Conservation (phyloP, 1,139 yeast genomes). For the Nematodospora anomalae region DNA sequence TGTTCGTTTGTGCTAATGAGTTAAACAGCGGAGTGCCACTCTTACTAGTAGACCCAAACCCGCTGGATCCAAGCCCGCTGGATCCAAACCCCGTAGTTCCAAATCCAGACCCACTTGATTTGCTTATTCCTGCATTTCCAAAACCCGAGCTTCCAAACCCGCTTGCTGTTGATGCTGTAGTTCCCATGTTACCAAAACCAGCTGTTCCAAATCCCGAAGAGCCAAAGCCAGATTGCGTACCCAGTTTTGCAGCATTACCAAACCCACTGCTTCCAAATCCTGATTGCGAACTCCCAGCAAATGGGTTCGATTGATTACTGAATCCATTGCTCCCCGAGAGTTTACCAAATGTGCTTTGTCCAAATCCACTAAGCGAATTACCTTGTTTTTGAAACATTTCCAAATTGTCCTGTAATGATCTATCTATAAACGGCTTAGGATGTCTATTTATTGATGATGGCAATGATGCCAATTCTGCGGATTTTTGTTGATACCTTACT, state of each 20-base stretch:
- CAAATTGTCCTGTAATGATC: slow-evolving; percentile 28
- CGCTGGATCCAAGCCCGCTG: slow-evolving; percentile 8
- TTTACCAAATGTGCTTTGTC: slow-evolving; percentile 7
- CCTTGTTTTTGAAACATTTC: slow-evolving; percentile 15
- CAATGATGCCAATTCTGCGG: slow-evolving; percentile 32
- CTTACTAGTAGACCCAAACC: slow-evolving; percentile 6
- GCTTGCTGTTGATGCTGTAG: slow-evolving; percentile 2
- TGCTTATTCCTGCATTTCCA: slow-evolving; percentile 13
- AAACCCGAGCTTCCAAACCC: slow-evolving; percentile 12
- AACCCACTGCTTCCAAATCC: slow-evolving; percentile 13
- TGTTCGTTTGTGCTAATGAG: slow-evolving; percentile 6
- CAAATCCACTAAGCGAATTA: slow-evolving; percentile 8
- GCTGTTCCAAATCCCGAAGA: slow-evolving; percentile 12
- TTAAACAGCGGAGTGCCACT: slow-evolving; percentile 8
- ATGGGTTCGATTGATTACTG: slow-evolving; percentile 13
- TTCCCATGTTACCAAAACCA: slow-evolving; percentile 9
- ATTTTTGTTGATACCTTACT: slow-evolving; percentile 55
- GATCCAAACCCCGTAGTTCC: slow-evolving; percentile 6
- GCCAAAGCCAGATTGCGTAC: slow-evolving; percentile 12
- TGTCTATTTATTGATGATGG: slow-evolving; percentile 10
- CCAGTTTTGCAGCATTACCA: slow-evolving; percentile 5
- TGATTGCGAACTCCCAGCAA: slow-evolving; percentile 12
- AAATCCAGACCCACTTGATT: slow-evolving; percentile 8
- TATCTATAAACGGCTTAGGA: slow-evolving; percentile 41
- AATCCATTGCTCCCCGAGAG: slow-evolving; percentile 12